Base-by-base conservation (phyloP, 129 eudicot species). In the Kitagawia praeruptora region DNA sequence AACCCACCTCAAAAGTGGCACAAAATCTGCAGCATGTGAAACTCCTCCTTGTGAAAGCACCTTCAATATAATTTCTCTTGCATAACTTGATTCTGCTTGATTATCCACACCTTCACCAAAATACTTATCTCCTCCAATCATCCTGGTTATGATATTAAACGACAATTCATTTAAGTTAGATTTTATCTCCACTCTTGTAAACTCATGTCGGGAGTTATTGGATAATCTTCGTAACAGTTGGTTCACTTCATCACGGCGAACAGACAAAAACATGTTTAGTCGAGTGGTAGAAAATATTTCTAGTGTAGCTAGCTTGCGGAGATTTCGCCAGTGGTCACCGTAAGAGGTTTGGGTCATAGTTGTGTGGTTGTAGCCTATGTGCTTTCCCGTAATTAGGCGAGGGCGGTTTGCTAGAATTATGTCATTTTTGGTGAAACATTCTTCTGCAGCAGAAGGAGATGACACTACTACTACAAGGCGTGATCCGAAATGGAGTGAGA, bases 271-370 rank as follows among this genome's bases (percentile, higher is more conserved):
- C 69, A 25, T 61, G 34, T 61, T 61, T 3, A 61, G 69, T 25
- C 69, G 34, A 25, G 34, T 61, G 37, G 34, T 61, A n/a, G 69
- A 61, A 61, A 61, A 61, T 2, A 61, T 61, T n/a, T 61, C 69
- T 61, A 61, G 69, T n/a, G 69, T 61, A 61, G 69, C 69, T n/a
- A 61, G 69, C 69, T 61, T 61, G 34, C 69, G 69, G 2, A 61
- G 69, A 61, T 61, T 61, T 61, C 69, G 12, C 69, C 69, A 61
- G 69, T 61, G 69, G 6, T 61, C 69, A n/a, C 69, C 69, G 0
- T 61, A 61, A 8, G 69, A 2, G 69, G 69, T 0, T 25, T 8
- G 69, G 69, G 12, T 4, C 69, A 61, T 61, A 61, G 69, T 61
- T 61, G 69, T 61, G 69, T 61, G 1, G 34, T 61, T 61, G 69